Conservation (phyloP, 768 basidiomycete species). For the Dentipellis sp. region DNA sequence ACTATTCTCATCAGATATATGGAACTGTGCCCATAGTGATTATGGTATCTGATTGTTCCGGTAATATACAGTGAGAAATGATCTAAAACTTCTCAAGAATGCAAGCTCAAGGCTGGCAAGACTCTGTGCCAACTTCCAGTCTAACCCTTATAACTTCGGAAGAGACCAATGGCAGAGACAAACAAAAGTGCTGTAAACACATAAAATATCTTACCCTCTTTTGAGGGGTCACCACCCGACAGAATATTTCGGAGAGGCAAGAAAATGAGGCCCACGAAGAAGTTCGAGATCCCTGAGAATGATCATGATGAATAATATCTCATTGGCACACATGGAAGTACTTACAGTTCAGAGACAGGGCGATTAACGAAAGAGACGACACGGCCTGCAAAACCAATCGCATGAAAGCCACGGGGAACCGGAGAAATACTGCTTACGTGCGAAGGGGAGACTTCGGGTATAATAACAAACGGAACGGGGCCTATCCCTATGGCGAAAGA, state of each 20-base stretch:
- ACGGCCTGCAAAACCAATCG: slow-evolving; percentile 15
- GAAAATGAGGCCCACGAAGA: slow-evolving; percentile 77
- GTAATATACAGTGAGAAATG: too few relatives aligned
- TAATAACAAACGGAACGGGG: slow-evolving; percentile 87
- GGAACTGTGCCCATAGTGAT: too few relatives aligned
- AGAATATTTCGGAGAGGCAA: slow-evolving; percentile 75
- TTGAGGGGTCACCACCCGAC: slow-evolving; percentile 43
- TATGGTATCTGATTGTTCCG: too few relatives aligned
- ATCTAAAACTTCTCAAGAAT: too few relatives aligned
- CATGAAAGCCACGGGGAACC: neutral
- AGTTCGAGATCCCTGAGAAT: slow-evolving; percentile 70
- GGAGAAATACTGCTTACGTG: slow-evolving; percentile 39
- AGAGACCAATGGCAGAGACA: slow-evolving; percentile 21
- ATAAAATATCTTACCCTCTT: slow-evolving; percentile 87
- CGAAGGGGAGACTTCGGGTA: slow-evolving; percentile 80
- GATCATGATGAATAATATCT: neutral
- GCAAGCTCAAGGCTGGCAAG: too few relatives aligned
- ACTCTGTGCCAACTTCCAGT: neutral
- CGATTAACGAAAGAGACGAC: slow-evolving; percentile 20
- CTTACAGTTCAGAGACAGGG: slow-evolving; percentile 18
- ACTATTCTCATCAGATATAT: too few relatives aligned
- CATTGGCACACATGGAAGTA: neutral
- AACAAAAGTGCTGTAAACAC: slow-evolving; percentile 59
- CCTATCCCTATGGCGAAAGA: slow-evolving; percentile 88
- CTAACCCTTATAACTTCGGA: slow-evolving; percentile 15